phyloP scores from a whole-genome alignment of 345 rosid species.

The Ceriops zippeliana region DNA sequence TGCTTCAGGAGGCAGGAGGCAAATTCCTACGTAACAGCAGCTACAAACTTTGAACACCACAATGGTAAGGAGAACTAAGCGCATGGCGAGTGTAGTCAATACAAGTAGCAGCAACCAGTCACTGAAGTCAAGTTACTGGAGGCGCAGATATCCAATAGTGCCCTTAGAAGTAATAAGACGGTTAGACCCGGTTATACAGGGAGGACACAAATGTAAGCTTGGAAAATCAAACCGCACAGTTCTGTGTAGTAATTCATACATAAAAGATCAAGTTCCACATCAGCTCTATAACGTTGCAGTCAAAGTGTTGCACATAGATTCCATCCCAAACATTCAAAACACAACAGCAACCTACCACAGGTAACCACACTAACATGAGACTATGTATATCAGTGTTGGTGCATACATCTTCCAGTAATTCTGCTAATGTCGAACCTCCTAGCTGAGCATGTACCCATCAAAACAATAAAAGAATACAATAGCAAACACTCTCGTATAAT shows the following conservation, averaged over 20 bases:
- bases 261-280: conserved; percentile 19
- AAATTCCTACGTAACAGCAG: conserved; percentile 18
- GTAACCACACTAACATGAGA: not conserved
- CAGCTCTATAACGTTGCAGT: conserved; percentile 4
- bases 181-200: no score
- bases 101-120: no score
- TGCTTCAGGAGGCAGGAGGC: conserved; percentile 16
- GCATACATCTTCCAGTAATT: conserved; percentile 8
- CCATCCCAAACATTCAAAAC: conserved; percentile 8
- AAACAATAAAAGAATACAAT: conserved; percentile 32
- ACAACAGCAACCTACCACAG: conserved; percentile 8
- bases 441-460: conserved; percentile 16
- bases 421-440: conserved; percentile 8
- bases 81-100: no score
- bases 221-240: not conserved
- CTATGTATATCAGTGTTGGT: conserved; percentile 16
- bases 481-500: conserved; percentile 1
- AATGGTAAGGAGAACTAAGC: conserved; percentile 2
- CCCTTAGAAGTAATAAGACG: not conserved
- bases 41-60: conserved; percentile 37
- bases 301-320: not conserved
- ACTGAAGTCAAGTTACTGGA: no score
- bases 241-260: conserved; percentile 14
- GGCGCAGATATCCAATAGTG: no score
- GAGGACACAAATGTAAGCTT: no score